Evolutionary conservation across 2,329 filamentous ascomycete species (phyloP).

Genomic region (Epichloe festucae): DNA sequence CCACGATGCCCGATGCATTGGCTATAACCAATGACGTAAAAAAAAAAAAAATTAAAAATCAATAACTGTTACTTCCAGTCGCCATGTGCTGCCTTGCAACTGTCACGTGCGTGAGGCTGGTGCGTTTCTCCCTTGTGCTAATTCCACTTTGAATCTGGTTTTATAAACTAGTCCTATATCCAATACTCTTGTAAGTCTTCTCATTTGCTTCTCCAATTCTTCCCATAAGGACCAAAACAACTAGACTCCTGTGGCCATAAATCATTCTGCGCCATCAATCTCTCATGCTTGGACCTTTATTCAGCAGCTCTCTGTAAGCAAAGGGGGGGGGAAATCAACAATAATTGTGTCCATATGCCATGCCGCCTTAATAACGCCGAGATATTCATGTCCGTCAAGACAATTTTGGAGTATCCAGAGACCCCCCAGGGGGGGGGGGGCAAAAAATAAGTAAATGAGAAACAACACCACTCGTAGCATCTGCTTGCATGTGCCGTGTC

Average conservation of each 20-base stretch:
- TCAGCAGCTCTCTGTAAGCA: neutral
- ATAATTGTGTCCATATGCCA: neutral
- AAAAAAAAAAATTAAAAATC: too few species aligned
- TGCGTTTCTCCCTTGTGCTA: neutral
- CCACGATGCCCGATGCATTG: too few species aligned
- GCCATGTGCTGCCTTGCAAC: too few species aligned
- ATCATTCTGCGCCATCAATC: neutral
- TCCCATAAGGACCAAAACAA: neutral
- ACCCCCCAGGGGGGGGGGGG: neutral
- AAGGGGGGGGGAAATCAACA: neutral
- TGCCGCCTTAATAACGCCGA: neutral
- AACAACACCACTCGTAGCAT: constrained; percentile 1
- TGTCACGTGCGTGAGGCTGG: neutral
- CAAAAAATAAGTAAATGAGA: neutral
- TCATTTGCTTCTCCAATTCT: neutral
- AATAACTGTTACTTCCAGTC: too few species aligned
- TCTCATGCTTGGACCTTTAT: neutral
- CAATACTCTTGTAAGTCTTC: neutral
- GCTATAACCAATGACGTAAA: too few species aligned
- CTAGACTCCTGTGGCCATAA: neutral
- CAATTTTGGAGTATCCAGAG: neutral
- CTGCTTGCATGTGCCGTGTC: neutral
- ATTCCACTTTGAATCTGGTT: neutral
- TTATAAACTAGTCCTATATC: neutral
- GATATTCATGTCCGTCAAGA: neutral